These are phyloP conservation scores for Colletotrichum phormii DNA, from an alignment of 2,329 filamentous ascomycete genomes.

Conservation along the genomic window DNA sequence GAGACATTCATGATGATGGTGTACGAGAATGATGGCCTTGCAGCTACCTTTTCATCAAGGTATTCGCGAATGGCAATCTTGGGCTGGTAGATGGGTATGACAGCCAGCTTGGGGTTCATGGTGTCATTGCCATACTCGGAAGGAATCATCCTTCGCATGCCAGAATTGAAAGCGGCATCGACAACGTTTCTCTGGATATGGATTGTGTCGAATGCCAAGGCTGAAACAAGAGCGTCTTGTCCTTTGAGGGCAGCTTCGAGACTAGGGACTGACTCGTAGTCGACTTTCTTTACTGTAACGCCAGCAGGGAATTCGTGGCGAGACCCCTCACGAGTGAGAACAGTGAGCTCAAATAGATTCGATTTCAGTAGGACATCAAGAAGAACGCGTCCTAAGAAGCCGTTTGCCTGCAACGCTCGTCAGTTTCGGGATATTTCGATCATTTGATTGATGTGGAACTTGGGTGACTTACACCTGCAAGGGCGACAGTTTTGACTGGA, in stretches of 20 bases:
- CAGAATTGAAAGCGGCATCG: slow-evolving; percentile 63
- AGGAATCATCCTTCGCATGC: slow-evolving; percentile 66
- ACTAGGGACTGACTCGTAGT: slow-evolving; percentile 52
- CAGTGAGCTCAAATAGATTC: slow-evolving; percentile 49
- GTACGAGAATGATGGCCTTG: slow-evolving; percentile 40
- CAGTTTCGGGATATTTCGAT: neutral
- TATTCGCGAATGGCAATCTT: slow-evolving; percentile 39
- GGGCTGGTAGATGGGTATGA: slow-evolving; percentile 38
- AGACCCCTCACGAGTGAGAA: slow-evolving; percentile 56
- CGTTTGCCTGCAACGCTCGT: slow-evolving; percentile 43
- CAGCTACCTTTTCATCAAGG: slow-evolving; percentile 29
- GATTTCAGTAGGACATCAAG: slow-evolving; percentile 45
- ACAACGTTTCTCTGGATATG: slow-evolving; percentile 62
- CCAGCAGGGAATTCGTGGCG: slow-evolving; percentile 46
- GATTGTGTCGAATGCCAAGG: slow-evolving; percentile 50
- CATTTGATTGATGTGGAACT: neutral
- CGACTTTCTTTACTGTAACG: slow-evolving; percentile 49
- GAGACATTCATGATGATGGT: slow-evolving; percentile 56
- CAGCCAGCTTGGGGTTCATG: slow-evolving; percentile 35
- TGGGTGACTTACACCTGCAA: slow-evolving; percentile 22
- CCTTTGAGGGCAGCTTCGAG: slow-evolving; percentile 63
- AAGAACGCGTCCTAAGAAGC: slow-evolving; percentile 46
- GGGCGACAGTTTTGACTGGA: slow-evolving; percentile 15
- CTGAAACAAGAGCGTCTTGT: slow-evolving; percentile 66
- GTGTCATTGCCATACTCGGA: slow-evolving; percentile 58